Percentiles rank a stretch among this genome's conserved stretches.
These are phyloP conservation scores for Corchorus olitorius DNA, from an alignment of 345 rosid species.

Conservation along the genomic window DNA sequence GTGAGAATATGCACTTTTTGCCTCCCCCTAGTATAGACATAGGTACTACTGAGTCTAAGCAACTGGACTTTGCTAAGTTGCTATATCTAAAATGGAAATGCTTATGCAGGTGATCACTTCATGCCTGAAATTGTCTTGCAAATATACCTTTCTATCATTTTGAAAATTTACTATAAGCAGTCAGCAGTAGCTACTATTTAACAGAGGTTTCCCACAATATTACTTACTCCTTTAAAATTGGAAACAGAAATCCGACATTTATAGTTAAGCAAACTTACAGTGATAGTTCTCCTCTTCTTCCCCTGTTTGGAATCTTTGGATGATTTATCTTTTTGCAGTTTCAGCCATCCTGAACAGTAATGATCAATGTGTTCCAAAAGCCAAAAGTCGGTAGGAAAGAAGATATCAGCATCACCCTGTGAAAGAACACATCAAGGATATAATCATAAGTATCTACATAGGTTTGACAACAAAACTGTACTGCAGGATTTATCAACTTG, in stretches of 20 bases:
- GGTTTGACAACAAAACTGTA: neutral
- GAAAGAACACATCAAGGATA: conserved; percentile 11
- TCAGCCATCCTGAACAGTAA: conserved; percentile 83
- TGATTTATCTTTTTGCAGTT: conserved; percentile 48
- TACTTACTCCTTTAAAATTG: neutral
- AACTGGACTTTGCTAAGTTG: neutral
- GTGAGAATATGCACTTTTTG: too few relatives aligned
- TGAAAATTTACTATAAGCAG: conserved; percentile 6
- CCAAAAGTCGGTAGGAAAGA: conserved; percentile 93
- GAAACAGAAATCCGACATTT: conserved; percentile 17
- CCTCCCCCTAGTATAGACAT: neutral
- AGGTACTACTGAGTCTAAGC: neutral
- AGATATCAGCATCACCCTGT: conserved; percentile 99
- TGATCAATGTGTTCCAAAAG: conserved; percentile 91
- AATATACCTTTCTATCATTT: neutral
- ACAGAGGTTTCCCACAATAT: neutral
- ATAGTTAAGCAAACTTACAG: conserved; percentile 50
- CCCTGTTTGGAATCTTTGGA: conserved; percentile 62
- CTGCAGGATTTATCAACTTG: conserved; percentile 3
- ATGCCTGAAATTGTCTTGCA: neutral
- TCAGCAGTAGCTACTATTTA: neutral
- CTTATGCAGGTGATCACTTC: neutral
- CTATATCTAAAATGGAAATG: neutral
- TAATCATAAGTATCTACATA: conserved; percentile 10
- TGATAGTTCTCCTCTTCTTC: conserved; percentile 82